Evolutionary conservation across 2,329 filamentous ascomycete species (phyloP).

Genomic region (Scedosporium apiospermum): DNA sequence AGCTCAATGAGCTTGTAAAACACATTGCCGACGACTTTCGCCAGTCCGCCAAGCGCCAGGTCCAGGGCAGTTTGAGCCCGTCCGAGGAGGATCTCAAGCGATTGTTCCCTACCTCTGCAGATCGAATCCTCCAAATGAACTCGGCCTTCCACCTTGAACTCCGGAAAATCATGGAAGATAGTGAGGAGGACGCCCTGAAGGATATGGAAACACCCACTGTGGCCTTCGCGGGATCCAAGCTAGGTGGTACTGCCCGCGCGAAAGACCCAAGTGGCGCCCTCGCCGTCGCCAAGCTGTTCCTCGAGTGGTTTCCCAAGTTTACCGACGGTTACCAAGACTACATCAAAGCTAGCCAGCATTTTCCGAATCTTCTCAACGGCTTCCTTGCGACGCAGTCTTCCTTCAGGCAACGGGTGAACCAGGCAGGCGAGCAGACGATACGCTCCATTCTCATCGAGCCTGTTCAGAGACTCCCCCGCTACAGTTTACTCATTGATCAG

Average conservation of each 20-base stretch:
- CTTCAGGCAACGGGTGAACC: conserved; percentile 69
- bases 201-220: conserved; percentile 58
- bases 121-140: conserved; percentile 74
- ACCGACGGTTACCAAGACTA: conserved; percentile 88
- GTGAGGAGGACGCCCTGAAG: conserved; percentile 67
- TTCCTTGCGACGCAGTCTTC: conserved; percentile 76
- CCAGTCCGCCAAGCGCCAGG: conserved; percentile 51
- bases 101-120: conserved; percentile 73
- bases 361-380: conserved; percentile 68
- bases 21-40: conserved; percentile 75
- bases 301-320: conserved; percentile 91
- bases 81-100: conserved; percentile 62
- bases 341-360: conserved; percentile 80
- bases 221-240: conserved; percentile 29
- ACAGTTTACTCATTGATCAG: conserved; percentile 93
- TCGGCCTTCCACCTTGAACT: conserved; percentile 70
- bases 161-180: conserved; percentile 67
- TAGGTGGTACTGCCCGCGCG: conserved; percentile 32
- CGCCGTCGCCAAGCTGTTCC: conserved; percentile 67
- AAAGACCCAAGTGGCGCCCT: conserved; percentile 71
- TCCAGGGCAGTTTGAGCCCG: conserved; percentile 57
- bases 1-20: conserved; percentile 74
- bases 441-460: conserved; percentile 93
- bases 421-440: conserved; percentile 81
- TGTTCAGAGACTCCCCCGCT: conserved; percentile 85